Percentiles rank a stretch among this genome's conserved stretches.
Conservation (phyloP, 768 basidiomycete species). For the Zangia roseola region DNA sequence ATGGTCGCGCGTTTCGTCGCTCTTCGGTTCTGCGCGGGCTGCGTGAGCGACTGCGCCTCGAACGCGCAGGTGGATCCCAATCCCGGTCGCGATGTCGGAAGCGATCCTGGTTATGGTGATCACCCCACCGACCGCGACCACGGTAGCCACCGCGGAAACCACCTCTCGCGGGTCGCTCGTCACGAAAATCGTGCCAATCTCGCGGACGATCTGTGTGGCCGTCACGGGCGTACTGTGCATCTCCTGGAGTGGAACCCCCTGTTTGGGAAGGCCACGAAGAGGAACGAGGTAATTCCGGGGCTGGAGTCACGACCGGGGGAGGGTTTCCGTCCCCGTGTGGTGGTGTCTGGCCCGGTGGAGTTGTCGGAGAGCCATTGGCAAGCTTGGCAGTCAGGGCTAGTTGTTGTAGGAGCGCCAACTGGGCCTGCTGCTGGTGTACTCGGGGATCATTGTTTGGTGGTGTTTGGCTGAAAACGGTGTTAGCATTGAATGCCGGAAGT, state of each 20-base stretch:
- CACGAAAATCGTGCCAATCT: slow-evolving; percentile 47
- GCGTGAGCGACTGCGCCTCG: slow-evolving; percentile 65
- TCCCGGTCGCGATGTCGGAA: slow-evolving; percentile 48
- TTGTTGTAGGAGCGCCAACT: slow-evolving; percentile 75
- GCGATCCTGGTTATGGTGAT: slow-evolving; percentile 44
- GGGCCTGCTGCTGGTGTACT: slow-evolving; percentile 47
- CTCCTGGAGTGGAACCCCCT: slow-evolving; percentile 27
- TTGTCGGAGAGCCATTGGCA: slow-evolving; percentile 30
- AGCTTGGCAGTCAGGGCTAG: slow-evolving; percentile 61
- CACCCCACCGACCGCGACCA: slow-evolving; percentile 67
- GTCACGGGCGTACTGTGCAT: slow-evolving; percentile 36
- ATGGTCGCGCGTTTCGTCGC: slow-evolving; percentile 50
- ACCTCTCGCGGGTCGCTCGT: slow-evolving; percentile 52
- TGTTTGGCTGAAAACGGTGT: slow-evolving; percentile 53
- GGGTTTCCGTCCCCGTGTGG: slow-evolving; percentile 21
- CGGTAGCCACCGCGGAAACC: slow-evolving; percentile 53
- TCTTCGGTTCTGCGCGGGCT: slow-evolving; percentile 65
- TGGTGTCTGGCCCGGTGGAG: slow-evolving; percentile 27
- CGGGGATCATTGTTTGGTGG: slow-evolving; percentile 49
- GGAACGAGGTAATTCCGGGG: slow-evolving; percentile 24
- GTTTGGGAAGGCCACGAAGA: not conserved
- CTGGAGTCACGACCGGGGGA: not conserved
- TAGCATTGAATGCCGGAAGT: slow-evolving; percentile 2
- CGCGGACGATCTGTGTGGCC: slow-evolving; percentile 42
- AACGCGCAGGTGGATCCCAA: slow-evolving; percentile 38